Conservation (phyloP, 2,329 filamentous ascomycete genomes). For the Zymoseptoria crescenta region DNA sequence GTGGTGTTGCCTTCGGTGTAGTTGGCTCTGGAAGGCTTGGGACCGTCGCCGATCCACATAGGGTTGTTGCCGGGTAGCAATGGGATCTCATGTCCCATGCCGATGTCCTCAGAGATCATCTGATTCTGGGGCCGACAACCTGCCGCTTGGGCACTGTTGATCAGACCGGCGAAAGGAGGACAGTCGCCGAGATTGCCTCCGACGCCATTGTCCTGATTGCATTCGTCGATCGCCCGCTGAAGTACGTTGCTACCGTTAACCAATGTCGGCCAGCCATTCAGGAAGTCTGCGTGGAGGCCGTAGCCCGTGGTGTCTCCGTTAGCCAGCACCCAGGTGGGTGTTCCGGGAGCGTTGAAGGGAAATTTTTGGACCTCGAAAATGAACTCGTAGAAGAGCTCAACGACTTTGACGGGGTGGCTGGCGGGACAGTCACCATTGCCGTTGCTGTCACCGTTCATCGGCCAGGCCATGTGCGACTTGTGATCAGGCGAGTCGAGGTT, state of each 20-base stretch:
- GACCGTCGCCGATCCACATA: background rate
- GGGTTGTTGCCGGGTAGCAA: background rate
- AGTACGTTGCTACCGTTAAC: background rate
- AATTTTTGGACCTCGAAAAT: conserved; percentile 30
- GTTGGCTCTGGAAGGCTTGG: background rate
- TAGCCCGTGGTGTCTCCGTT: conserved; percentile 44
- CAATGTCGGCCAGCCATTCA: conserved; percentile 37
- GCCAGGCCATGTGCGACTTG: conserved; percentile 58
- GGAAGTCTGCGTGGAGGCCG: conserved; percentile 47
- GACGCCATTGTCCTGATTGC: background rate
- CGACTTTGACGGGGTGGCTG: conserved; percentile 47
- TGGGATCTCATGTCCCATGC: background rate
- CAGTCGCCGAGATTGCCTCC: background rate
- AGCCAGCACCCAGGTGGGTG: conserved; percentile 36
- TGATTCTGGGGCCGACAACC: background rate
- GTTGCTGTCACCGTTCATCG: conserved; percentile 31
- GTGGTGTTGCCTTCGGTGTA: background rate
- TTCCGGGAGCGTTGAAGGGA: conserved; percentile 30
- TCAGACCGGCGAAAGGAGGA: background rate
- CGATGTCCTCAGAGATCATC: background rate
- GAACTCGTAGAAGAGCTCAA: conserved; percentile 47
- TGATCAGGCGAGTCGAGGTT: conserved; percentile 27
- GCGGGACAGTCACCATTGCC: conserved; percentile 45
- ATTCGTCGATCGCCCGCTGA: background rate
- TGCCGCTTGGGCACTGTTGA: background rate